Evolutionary conservation across 225 moss, liverwort and hornwort species (phyloP).

Genomic region (Pseudisothecium myosuroides): DNA sequence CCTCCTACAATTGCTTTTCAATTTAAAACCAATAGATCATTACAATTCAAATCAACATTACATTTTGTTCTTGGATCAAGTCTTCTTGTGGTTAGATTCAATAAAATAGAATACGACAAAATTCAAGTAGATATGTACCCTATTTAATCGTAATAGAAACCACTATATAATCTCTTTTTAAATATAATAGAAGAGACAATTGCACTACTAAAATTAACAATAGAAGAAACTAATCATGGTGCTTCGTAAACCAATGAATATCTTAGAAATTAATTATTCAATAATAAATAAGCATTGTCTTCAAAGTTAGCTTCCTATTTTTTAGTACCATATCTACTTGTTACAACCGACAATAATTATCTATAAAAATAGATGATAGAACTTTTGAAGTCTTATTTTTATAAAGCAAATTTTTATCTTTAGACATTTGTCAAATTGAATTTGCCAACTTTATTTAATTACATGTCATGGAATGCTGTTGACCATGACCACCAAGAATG

Average conservation of each 20-base stretch:
- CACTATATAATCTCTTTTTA: background rate
- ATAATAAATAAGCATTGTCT: background rate
- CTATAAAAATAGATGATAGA: fast-evolving
- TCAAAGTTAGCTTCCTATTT: background rate
- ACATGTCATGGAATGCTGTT: fast-evolving
- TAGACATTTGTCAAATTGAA: background rate
- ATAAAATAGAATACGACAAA: background rate
- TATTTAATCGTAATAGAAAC: background rate
- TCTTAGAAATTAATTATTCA: background rate
- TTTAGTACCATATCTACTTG: background rate
- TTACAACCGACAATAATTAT: background rate
- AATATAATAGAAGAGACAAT: background rate
- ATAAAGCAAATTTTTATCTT: background rate
- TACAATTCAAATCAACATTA: background rate
- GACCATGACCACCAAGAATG: fast-evolving
- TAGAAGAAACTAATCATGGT: background rate
- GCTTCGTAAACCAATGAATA: background rate
- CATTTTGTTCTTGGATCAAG: background rate
- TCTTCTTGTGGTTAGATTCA: background rate
- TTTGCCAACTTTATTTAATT: background rate
- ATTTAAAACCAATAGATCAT: background rate
- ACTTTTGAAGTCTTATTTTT: background rate
- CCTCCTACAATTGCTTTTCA: background rate
- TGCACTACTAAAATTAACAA: background rate
- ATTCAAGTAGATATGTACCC: fast-evolving